Base-by-base conservation (phyloP, 1,284 basidiomycete species). In the Cystobasidium slooffiae region DNA sequence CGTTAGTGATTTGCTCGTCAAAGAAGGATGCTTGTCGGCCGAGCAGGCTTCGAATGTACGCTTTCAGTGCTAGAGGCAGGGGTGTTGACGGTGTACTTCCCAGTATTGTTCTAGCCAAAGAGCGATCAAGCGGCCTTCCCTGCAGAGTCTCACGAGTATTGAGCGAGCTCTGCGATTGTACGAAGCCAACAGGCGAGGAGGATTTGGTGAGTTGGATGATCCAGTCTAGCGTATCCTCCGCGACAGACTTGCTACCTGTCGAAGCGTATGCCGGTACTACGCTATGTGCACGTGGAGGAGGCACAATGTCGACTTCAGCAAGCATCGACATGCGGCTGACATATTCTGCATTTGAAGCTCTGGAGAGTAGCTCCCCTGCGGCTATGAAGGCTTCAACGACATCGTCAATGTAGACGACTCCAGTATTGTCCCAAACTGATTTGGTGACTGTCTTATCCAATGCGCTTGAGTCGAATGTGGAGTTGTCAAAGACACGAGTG, bases 291-390 rank as follows among this genome's bases (percentile, higher is more conserved):
- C 39, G 68, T 16, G 65, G 63, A 2, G 78, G 77, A 1, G 77
- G 77, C 47, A 76, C 75, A 16, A 79, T 66, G 10, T 77, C 70
- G 41, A 79, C 59, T 44, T 79, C 78, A 22, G 76, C 67, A 2
- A 78, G 77, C 67, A 79, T 76, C 8, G 75, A 78, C 31, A 79
- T 59, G 1, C 67, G 51, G 9, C 72, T 75, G 8, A 78, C 74
- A 74, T 78, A 79, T 4, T 69, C 63, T 24, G 77, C 77, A 46
- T 56, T 68, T 37, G 52, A 72, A 2, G 77, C 75, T 24, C 77
- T 58, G 46, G 78, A 78, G 59, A 79, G 77, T 77, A 79, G 76
- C 43, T 77, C 74, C 0, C 78, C 78, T n/a, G 77, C 73, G 20
- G 78, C 78, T 9, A 79, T 68, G 67, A 79, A 64, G 0, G 77